These are phyloP conservation scores for Bruguiera sexangula DNA, from an alignment of 345 rosid genomes.

Conservation along the genomic window DNA sequence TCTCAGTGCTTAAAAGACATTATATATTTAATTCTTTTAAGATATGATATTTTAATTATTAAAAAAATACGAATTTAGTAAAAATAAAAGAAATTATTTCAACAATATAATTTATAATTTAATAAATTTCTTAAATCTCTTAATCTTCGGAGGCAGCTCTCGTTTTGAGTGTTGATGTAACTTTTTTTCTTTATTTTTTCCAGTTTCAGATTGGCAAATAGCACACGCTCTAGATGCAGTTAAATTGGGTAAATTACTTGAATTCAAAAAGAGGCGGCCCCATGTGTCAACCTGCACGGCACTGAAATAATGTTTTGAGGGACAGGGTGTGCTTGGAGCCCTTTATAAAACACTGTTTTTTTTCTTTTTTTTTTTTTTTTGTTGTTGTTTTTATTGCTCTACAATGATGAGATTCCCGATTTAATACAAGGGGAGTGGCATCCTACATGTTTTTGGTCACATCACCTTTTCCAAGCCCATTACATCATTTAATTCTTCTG, in stretches of 20 bases:
- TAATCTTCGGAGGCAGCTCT: not conserved
- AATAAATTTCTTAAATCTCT: too few species aligned
- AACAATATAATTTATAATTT: too few species aligned
- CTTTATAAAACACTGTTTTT: not conserved
- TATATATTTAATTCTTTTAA: too few species aligned
- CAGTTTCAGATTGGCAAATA: not conserved
- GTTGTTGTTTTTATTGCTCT: conserved; percentile 10
- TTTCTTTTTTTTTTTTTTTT: not conserved
- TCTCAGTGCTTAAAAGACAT: too few species aligned
- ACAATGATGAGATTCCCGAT: conserved; percentile 39
- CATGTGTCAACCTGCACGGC: conserved; percentile 19
- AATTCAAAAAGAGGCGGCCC: conserved; percentile 21
- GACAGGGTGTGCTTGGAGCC: conserved; percentile 25
- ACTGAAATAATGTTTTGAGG: conserved; percentile 17
- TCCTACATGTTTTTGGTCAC: conserved; percentile 29
- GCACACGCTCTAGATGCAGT: not conserved
- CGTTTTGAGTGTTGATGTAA: not conserved
- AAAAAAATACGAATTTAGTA: too few species aligned
- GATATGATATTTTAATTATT: too few species aligned
- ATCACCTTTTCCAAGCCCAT: conserved; percentile 7
- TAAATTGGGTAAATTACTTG: not conserved
- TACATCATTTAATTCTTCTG: conserved; percentile 20
- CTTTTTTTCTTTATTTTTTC: too few species aligned
- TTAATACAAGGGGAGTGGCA: conserved; percentile 18
- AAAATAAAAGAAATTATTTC: too few species aligned